phyloP scores from a whole-genome alignment of 768 basidiomycete species.

The Neoboletus magnificus region DNA sequence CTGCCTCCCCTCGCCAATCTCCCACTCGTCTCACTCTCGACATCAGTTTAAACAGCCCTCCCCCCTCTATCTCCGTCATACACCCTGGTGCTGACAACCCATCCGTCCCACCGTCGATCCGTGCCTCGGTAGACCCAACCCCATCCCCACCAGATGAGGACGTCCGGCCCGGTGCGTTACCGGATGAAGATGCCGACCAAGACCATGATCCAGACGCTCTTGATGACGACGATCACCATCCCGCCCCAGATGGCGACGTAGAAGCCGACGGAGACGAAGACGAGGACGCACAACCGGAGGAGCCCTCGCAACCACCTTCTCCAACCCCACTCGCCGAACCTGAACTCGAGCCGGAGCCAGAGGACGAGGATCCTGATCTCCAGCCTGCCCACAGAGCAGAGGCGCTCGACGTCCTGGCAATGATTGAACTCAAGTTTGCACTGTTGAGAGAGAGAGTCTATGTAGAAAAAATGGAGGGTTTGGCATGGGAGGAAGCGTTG shows the following conservation, averaged over 20 bases:
- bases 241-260: slow-evolving; percentile 11
- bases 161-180: slow-evolving; percentile 11
- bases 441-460: slow-evolving; percentile 82
- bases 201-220: slow-evolving; percentile 16
- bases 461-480: slow-evolving; percentile 89
- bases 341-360: slow-evolving; percentile 26
- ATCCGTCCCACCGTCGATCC: slow-evolving; percentile 19
- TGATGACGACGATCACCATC: slow-evolving; percentile 26
- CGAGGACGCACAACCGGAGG: slow-evolving; percentile 31
- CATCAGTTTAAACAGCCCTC: slow-evolving; percentile 9
- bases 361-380: slow-evolving; percentile 60
- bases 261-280: slow-evolving; percentile 32
- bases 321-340: slow-evolving; percentile 24
- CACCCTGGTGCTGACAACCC: slow-evolving; percentile 21
- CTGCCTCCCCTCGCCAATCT: slow-evolving; percentile 24
- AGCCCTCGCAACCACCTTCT: slow-evolving; percentile 25
- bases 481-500: slow-evolving; percentile 85
- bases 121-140: slow-evolving; percentile 21
- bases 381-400: slow-evolving; percentile 83
- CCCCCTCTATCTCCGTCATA: slow-evolving; percentile 10
- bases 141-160: slow-evolving; percentile 17
- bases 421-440: slow-evolving; percentile 92
- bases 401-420: slow-evolving; percentile 82
- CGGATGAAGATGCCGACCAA: slow-evolving; percentile 29
- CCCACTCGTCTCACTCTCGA: slow-evolving; percentile 19